Conservation (phyloP, 1,139 yeast species). For the Diutina scorzettiae region DNA sequence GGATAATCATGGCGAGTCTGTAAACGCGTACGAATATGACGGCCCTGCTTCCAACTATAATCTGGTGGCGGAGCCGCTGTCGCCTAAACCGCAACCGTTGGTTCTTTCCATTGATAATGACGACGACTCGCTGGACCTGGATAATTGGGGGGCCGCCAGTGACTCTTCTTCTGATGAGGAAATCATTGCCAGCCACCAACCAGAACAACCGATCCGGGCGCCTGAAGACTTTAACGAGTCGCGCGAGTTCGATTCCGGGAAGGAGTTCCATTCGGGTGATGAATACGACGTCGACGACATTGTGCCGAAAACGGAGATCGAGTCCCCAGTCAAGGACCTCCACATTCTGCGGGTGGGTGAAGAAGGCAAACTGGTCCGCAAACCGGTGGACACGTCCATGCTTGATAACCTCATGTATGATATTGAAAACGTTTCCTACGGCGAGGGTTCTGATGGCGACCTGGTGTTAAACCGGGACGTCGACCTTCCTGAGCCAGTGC, state of each 20-base stretch:
- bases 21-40: too few relatives aligned
- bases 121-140: slow-evolving; percentile 4
- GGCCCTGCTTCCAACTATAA: too few relatives aligned
- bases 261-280: too few relatives aligned
- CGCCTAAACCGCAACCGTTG: background rate
- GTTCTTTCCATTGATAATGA: background rate
- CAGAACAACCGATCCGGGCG: too few relatives aligned
- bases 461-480: background rate
- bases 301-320: too few relatives aligned
- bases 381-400: slow-evolving; percentile 5
- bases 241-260: too few relatives aligned
- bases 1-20: too few relatives aligned
- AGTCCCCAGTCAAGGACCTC: background rate
- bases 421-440: slow-evolving; percentile 4
- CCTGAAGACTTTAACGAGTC: too few relatives aligned
- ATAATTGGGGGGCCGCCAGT: background rate
- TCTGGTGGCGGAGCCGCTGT: too few relatives aligned
- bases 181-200: too few relatives aligned
- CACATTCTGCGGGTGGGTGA: background rate
- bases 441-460: background rate
- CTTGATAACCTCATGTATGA: slow-evolving; percentile 4
- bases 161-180: background rate
- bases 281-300: too few relatives aligned
- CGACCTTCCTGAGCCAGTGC: background rate
- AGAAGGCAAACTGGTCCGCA: background rate